These are phyloP conservation scores for Ramularia collo-cygni DNA, from an alignment of 2,329 filamentous ascomycete species.

Conservation along the genomic window DNA sequence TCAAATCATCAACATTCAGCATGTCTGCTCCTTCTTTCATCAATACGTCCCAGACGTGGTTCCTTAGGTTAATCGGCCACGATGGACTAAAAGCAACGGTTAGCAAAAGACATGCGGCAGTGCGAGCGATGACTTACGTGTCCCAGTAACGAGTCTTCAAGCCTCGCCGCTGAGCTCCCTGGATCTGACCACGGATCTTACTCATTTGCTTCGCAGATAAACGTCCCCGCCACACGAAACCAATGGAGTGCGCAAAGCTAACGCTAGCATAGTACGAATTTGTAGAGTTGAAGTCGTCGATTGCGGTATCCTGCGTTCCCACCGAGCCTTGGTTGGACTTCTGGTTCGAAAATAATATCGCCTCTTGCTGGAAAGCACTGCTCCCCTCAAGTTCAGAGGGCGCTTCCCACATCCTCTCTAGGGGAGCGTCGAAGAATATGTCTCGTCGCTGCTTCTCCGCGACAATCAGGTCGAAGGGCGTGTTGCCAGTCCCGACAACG, in stretches of 20 bases:
- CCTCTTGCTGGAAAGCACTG: constrained; percentile 1
- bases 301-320: constrained; percentile 23
- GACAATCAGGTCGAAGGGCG: constrained; percentile 50
- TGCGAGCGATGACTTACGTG: constrained; percentile 33
- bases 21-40: constrained; percentile 49
- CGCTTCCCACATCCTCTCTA: constrained; percentile 28
- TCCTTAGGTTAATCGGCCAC: constrained; percentile 49
- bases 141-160: constrained; percentile 53
- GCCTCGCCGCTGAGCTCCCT: constrained; percentile 44
- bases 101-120: too few relatives aligned
- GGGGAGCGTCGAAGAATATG: constrained; percentile 54
- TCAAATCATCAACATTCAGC: constrained; percentile 52
- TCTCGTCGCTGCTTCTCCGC: constrained; percentile 50
- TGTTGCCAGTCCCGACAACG: constrained; percentile 60
- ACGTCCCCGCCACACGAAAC: constrained; percentile 37
- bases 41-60: constrained; percentile 49
- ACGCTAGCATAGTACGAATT: constrained; percentile 64
- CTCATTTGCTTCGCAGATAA: constrained; percentile 43
- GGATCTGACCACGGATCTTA: constrained; percentile 46
- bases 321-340: constrained; percentile 40
- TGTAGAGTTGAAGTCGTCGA: constrained; percentile 41
- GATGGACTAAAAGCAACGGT: neutral
- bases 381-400: neutral
- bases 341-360: neutral
- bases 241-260: constrained; percentile 50